Evolutionary conservation across 768 basidiomycete genomes (phyloP), one percentile per base, ranked within the genome.

Genomic region (Macrolepiota albuminosa): DNA sequence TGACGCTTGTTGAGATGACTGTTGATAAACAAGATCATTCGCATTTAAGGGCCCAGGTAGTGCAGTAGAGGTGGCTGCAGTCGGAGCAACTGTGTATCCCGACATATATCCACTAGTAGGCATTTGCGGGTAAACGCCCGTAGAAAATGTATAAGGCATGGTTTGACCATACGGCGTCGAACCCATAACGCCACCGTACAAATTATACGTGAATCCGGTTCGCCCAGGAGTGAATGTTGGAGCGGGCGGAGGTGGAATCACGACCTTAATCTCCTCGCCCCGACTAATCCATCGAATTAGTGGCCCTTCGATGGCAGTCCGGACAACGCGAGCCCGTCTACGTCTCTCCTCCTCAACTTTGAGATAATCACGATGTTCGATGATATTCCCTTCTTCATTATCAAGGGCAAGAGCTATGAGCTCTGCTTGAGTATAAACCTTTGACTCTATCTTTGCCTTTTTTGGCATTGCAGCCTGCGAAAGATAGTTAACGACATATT

Each of bases 331-430:
- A 29, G 83, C 86, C 36, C 84, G 84, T 67, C 82, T 85, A 8
- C 91, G 84, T 64, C 90, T 92, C 72, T 92, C 91, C 67, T 91
- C 92, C 65, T 95, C 93, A 2, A 84, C 72, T 53, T 79, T 82
- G 33, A 95, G 83, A 67, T 94, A 95, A 64, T 93, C 83, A 39
- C 83, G 78, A 63, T 95, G 90, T 50, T 91, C 86, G 6, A 79
- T 78, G 24, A 87, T 84, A 69, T 95, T 95, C 0, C 87, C 86
- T 71, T 93, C 93, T 71, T 95, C 93, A 55, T 86, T 91, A 66
- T 93, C 90, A 18, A 95, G 81, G 0, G 93, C 93, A 7, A 84
- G 84, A 2, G 84, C 85, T 58, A 95, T 88, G 8, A 95, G 81
- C 66, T 95, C 90, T n/a, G 83, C 88, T 67, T 95, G 93, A 0